A percentile compares a stretch with the other conserved stretches of the same genome.
These are phyloP conservation scores for Aureobasidium sp. DNA, from an alignment of 2,329 filamentous ascomycete species.

Conservation along the genomic window DNA sequence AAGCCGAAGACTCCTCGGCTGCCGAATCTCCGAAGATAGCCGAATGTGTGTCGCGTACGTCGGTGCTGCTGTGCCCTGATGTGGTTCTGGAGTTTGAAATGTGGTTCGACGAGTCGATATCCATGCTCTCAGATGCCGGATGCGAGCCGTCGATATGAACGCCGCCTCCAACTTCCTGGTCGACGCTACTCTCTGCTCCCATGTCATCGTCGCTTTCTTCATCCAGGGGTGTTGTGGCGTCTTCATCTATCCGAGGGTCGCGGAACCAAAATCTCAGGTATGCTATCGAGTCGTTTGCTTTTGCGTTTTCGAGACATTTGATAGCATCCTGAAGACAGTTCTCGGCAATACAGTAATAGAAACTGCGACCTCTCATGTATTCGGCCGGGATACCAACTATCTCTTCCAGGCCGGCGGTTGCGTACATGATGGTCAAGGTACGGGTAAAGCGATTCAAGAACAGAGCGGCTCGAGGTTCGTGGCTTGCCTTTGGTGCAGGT, in stretches of 20 bases:
- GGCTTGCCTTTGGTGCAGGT: conserved; percentile 49
- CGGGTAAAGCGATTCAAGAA: conserved; percentile 83
- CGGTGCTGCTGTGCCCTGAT: conserved; percentile 40
- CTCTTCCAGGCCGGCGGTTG: conserved; percentile 66
- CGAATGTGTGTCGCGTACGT: conserved; percentile 34
- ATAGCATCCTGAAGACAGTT: conserved; percentile 71
- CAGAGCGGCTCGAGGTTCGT: conserved; percentile 75
- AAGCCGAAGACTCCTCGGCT: conserved; percentile 31
- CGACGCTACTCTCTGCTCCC: conserved; percentile 42
- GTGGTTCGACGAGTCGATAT: conserved; percentile 21
- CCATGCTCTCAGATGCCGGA: conserved; percentile 23
- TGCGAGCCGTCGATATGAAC: conserved; percentile 33
- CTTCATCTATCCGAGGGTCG: conserved; percentile 56
- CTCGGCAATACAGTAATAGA: conserved; percentile 79
- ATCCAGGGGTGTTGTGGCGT: conserved; percentile 41
- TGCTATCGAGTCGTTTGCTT: conserved; percentile 84
- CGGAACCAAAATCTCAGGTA: conserved; percentile 82
- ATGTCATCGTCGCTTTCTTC: conserved; percentile 40
- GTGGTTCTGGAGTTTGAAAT: conserved; percentile 33
- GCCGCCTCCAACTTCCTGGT: conserved; percentile 43
- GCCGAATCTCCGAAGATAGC: conserved; percentile 38
- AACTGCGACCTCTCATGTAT: conserved; percentile 67
- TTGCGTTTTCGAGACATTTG: conserved; percentile 73
- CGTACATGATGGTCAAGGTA: conserved; percentile 78
- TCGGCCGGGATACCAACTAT: conserved; percentile 67